A percentile compares a stretch with the other conserved stretches of the same genome.
Evolutionary conservation across 2,329 filamentous ascomycete species (phyloP).

Genomic region (Colletotrichum salicis): DNA sequence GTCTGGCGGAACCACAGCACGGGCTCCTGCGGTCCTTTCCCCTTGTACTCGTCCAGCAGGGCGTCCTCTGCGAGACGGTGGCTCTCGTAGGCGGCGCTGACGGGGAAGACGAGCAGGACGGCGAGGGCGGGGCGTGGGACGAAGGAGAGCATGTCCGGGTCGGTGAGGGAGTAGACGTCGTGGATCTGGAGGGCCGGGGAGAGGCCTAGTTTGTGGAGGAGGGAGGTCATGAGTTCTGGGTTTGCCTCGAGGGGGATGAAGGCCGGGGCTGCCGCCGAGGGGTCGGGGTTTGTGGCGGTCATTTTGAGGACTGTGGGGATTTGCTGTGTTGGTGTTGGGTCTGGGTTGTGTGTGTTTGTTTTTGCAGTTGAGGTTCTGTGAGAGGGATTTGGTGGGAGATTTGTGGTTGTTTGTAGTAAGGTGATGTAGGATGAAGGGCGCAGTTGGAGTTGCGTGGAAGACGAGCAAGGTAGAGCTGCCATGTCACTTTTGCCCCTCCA

Average conservation of each 20-base stretch:
- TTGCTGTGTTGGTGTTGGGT: background rate
- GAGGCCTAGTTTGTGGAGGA: constrained; percentile 86
- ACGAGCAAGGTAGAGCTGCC: background rate
- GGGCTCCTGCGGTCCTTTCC: constrained; percentile 75
- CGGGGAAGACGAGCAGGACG: constrained; percentile 90
- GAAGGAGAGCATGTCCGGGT: constrained; percentile 84
- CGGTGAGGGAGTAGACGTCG: constrained; percentile 92
- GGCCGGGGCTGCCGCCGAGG: constrained; percentile 50
- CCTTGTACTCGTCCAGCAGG: constrained; percentile 70
- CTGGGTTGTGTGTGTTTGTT: background rate
- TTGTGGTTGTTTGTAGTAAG: background rate
- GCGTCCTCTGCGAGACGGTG: constrained; percentile 80
- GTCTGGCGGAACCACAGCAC: constrained; percentile 96
- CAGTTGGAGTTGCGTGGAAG: background rate
- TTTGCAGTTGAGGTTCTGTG: background rate
- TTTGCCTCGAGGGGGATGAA: constrained; percentile 77
- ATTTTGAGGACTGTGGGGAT: constrained; percentile 3
- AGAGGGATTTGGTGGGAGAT: background rate
- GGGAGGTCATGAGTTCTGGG: constrained; percentile 85
- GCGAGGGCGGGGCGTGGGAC: constrained; percentile 89
- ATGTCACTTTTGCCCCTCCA: constrained; percentile 23
- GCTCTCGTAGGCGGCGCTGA: constrained; percentile 81
- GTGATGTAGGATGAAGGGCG: background rate
- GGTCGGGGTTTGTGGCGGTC: constrained; percentile 52
- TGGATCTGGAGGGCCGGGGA: constrained; percentile 81